These are phyloP conservation scores for Vanrija humicola DNA, from an alignment of 1,284 basidiomycete species.

Conservation along the genomic window DNA sequence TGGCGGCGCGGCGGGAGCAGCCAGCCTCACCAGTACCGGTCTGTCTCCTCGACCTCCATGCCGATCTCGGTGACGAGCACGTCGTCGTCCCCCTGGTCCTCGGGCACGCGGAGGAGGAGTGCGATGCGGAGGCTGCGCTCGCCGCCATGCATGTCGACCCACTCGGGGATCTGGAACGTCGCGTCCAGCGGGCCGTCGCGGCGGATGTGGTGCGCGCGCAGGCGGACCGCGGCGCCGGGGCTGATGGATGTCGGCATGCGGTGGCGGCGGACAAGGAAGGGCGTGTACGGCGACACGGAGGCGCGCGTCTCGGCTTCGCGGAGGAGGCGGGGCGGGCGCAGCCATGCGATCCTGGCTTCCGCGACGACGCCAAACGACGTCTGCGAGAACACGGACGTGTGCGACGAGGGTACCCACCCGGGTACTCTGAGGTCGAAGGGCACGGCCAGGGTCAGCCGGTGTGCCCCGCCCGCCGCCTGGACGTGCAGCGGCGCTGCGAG, in stretches of 20 bases:
- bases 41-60: constrained; percentile 45
- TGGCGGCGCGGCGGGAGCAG: not conserved
- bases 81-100: not conserved
- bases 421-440: constrained; percentile 44
- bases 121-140: constrained; percentile 31
- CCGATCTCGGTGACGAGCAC: constrained; percentile 34
- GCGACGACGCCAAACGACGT: constrained; percentile 35
- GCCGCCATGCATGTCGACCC: constrained; percentile 40
- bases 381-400: constrained; percentile 22
- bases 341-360: constrained; percentile 32
- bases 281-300: constrained; percentile 12
- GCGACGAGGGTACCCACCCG: constrained; percentile 44
- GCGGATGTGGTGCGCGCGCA: constrained; percentile 21
- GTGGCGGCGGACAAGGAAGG: constrained; percentile 35
- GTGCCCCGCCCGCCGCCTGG: not conserved
- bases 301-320: not conserved
- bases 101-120: constrained; percentile 33
- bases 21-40: constrained; percentile 32
- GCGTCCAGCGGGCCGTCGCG: constrained; percentile 35
- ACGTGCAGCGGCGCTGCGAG: constrained; percentile 18
- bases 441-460: constrained; percentile 27
- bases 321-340: not conserved
- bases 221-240: constrained; percentile 2
- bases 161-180: constrained; percentile 40
- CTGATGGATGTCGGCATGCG: constrained; percentile 23